Evolutionary conservation across 2,329 filamentous ascomycete species (phyloP).

Genomic region (Paracamarosporium sp.): DNA sequence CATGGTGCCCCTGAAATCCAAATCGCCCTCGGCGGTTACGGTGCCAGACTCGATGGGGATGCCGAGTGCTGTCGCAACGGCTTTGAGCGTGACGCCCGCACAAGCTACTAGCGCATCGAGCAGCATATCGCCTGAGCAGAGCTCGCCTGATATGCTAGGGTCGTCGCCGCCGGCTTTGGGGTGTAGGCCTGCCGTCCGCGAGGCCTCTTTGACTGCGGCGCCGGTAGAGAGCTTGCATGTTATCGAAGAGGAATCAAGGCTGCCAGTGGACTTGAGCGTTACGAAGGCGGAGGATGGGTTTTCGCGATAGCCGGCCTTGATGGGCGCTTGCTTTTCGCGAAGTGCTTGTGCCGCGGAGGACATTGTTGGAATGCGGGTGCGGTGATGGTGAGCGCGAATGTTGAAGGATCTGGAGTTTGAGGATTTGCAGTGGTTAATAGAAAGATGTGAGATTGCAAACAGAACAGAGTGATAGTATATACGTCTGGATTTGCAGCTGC

Average conservation of each 20-base stretch:
- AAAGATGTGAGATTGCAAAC: not conserved
- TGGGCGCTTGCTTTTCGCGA: constrained; percentile 56
- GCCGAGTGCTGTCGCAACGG: constrained; percentile 56
- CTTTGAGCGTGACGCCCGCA: constrained; percentile 59
- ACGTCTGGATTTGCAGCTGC: not conserved
- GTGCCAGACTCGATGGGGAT: constrained; percentile 53
- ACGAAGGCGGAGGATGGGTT: constrained; percentile 55
- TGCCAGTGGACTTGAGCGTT: constrained; percentile 54
- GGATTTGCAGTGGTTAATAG: not conserved
- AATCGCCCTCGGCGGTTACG: constrained; percentile 54
- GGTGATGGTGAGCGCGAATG: constrained; percentile 10
- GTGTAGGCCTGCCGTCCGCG: constrained; percentile 55
- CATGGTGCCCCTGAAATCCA: constrained; percentile 59
- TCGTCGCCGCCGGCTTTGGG: constrained; percentile 55
- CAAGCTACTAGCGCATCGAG: constrained; percentile 59
- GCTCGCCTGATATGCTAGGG: constrained; percentile 53
- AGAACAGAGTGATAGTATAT: not conserved
- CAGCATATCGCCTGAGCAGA: constrained; percentile 59
- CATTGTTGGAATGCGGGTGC: too few relatives aligned
- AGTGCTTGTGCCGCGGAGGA: constrained; percentile 43
- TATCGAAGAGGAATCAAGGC: constrained; percentile 53
- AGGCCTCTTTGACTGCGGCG: constrained; percentile 48
- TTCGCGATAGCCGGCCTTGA: constrained; percentile 54
- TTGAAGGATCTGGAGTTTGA: not conserved
- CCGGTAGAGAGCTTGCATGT: constrained; percentile 56